Percentiles rank a stretch among this genome's conserved stretches.
These are phyloP conservation scores for Cercospora zeina DNA, from an alignment of 2,329 filamentous ascomycete species.

Conservation along the genomic window DNA sequence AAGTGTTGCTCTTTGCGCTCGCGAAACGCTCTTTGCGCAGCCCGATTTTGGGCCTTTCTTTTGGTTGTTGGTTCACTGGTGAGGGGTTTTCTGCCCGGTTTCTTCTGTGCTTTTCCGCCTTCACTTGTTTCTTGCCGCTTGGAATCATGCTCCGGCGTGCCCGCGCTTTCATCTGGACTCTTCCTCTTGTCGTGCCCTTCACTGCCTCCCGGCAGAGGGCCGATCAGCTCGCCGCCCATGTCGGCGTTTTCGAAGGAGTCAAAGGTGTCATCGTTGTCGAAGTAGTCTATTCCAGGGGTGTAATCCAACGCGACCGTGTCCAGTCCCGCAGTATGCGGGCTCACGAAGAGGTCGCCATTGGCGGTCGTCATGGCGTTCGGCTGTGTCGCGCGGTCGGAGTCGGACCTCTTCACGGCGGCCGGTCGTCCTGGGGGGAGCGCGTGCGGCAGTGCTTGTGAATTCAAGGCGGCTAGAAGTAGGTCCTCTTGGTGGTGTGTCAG, in stretches of 20 bases:
- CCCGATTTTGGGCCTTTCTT: conserved; percentile 92
- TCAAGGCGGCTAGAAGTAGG: conserved; percentile 51
- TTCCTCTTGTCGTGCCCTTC: conserved; percentile 70
- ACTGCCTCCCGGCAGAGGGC: conserved; percentile 63
- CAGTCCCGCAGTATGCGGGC: conserved; percentile 34
- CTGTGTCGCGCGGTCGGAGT: conserved; percentile 18
- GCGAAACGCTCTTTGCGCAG: conserved; percentile 87
- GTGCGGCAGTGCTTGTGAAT: conserved; percentile 42
- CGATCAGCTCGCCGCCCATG: conserved; percentile 66
- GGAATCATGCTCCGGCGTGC: conserved; percentile 65
- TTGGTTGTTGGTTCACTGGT: conserved; percentile 97
- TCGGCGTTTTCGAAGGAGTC: conserved; percentile 72
- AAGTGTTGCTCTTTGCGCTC: conserved; percentile 93
- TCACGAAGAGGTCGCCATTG: conserved; percentile 34
- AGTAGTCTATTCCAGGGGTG: conserved; percentile 81
- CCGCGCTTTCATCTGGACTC: conserved; percentile 63
- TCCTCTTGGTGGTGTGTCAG: conserved; percentile 49
- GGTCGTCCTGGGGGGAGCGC: conserved; percentile 22
- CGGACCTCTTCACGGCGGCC: conserved; percentile 17
- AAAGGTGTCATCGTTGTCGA: conserved; percentile 72
- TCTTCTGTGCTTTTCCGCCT: conserved; percentile 83
- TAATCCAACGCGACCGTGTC: conserved; percentile 37
- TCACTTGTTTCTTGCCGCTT: conserved; percentile 82
- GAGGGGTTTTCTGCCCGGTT: conserved; percentile 91
- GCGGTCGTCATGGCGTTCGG: conserved; percentile 30